Base-by-base conservation (phyloP, 331 rosid species). In the Cydonia oblonga region DNA sequence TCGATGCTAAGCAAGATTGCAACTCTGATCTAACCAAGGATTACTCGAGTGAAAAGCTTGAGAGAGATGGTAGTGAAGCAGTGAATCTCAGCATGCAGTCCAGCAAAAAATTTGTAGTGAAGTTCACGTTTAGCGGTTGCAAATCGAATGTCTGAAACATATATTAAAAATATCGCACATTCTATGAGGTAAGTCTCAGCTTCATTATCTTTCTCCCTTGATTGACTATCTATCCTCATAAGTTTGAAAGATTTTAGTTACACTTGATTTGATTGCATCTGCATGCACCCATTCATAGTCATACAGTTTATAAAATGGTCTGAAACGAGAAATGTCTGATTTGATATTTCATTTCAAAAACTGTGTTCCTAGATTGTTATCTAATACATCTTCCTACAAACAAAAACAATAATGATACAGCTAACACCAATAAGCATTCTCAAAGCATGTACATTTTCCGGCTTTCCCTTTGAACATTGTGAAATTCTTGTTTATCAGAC, bases 21-120 rank as follows among this genome's bases (percentile, higher is more conserved):
- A 70, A 70, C 35, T 79, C 83, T 18, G 84, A 74, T 29, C 53
- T 81, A 23, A 77, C 68, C 3, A 78, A 64, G 71, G 79, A 82
- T 52, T 33, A 23, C 68, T 80, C 79, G 9, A 76, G 25, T 40
- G 57, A 49, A 65, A 78, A 76, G 65, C 57, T 9, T 70, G 78
- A 46, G n/a, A 40, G 85, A 75, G 38, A n/a, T 1, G 74, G 66
- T 73, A 75, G 51, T 59, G 82, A 72, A 24, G 76, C 61, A 44
- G 78, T 69, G 24, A 75, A 61, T 38, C n/a, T 35, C 63, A 72
- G 75, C 75, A 23, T 66, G 70, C 22, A 51, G 69, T 63, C 30
- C 40, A 64, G 66, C 52, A 64, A 64, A 64, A 20, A 29, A 76
- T 53, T 23, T 72, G 67, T 64, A 24, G 58, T 82, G 49, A 84